Evolutionary conservation across 306 rosid genomes (phyloP).

Genomic region (Prunus campanulata): DNA sequence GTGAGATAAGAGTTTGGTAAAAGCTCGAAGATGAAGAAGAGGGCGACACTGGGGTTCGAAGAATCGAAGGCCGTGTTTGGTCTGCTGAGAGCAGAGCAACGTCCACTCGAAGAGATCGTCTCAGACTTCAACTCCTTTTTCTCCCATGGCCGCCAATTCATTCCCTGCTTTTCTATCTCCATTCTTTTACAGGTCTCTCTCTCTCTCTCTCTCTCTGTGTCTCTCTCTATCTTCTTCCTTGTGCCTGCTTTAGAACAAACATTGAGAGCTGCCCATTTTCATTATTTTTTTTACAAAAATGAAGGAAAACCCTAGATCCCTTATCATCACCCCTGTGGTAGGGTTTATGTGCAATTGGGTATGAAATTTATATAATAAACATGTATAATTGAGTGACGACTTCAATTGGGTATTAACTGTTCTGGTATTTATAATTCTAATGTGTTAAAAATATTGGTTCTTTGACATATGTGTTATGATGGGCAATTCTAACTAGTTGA

Average conservation of each 20-base stretch:
- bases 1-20: background rate
- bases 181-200: constrained; percentile 58
- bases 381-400: background rate
- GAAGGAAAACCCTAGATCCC: constrained; percentile 15
- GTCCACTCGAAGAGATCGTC: constrained; percentile 60
- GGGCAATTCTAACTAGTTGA: background rate
- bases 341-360: background rate
- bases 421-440: background rate
- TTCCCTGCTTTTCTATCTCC: constrained; percentile 63
- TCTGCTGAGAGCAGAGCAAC: constrained; percentile 54
- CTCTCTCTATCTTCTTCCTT: background rate
- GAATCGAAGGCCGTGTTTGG: constrained; percentile 56
- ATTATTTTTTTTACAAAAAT: too few species aligned
- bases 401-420: background rate
- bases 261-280: background rate
- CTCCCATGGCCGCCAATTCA: constrained; percentile 51
- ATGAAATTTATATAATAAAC: background rate
- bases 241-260: background rate
- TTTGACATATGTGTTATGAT: background rate
- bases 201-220: background rate
- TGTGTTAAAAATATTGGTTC: background rate
- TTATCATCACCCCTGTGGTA: background rate
- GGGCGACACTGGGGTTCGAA: constrained; percentile 47
- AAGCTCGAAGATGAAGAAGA: constrained; percentile 21
- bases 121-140: constrained; percentile 58